phyloP scores from a whole-genome alignment of 192 early-diverging fungal species.

The Coemansia sp. region DNA sequence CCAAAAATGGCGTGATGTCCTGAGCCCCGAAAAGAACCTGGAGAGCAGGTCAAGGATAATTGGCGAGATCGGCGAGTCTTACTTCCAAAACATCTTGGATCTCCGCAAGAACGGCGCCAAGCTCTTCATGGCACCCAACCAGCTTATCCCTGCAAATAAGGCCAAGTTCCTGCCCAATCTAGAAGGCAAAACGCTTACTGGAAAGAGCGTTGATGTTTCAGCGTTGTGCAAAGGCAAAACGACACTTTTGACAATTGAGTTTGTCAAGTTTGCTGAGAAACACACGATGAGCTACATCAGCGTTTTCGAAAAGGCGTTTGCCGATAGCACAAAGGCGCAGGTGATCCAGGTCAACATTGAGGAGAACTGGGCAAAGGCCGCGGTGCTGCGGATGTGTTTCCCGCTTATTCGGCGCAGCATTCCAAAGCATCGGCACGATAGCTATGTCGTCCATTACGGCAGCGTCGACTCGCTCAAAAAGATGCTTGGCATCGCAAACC shows the following conservation, averaged over 20 bases:
- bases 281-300: constrained; percentile 47
- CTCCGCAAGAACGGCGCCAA: constrained; percentile 57
- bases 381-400: constrained; percentile 41
- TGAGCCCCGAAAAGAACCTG: constrained; percentile 56
- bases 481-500: constrained; percentile 52
- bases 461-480: constrained; percentile 42
- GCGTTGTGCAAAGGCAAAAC: constrained; percentile 40
- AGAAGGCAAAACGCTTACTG: constrained; percentile 35
- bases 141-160: constrained; percentile 34
- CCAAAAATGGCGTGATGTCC: constrained; percentile 38
- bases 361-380: constrained; percentile 56
- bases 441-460: constrained; percentile 51
- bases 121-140: constrained; percentile 46
- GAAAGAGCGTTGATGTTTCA: constrained; percentile 21
- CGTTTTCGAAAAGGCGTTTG: constrained; percentile 35
- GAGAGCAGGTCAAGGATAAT: constrained; percentile 52
- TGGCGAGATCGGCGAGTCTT: constrained; percentile 49
- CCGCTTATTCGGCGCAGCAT: constrained; percentile 32
- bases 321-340: constrained; percentile 25
- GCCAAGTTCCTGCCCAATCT: constrained; percentile 53
- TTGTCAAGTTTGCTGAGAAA: constrained; percentile 52
- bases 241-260: constrained; percentile 49
- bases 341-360: constrained; percentile 53
- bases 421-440: constrained; percentile 30
- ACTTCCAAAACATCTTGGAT: constrained; percentile 57